These are phyloP conservation scores for Phaffia rhodozyma DNA, from an alignment of 1,284 basidiomycete species.

Conservation along the genomic window DNA sequence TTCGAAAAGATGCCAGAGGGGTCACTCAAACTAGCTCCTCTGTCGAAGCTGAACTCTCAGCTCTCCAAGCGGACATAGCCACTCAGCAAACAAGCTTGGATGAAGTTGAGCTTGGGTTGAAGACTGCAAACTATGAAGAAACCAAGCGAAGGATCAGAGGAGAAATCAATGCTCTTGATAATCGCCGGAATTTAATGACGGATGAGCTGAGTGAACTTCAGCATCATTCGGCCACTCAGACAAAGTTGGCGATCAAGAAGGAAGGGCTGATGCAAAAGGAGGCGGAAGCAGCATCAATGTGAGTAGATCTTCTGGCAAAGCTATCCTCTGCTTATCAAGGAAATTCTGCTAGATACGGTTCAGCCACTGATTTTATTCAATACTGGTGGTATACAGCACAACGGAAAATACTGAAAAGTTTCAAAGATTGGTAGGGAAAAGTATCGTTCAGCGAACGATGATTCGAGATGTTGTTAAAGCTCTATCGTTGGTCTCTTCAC, in stretches of 20 bases:
- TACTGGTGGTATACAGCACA: slow-evolving; percentile 39
- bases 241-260: slow-evolving; percentile 65
- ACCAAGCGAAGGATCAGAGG: slow-evolving; percentile 49
- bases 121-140: slow-evolving; percentile 54
- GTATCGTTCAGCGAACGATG: slow-evolving; percentile 51
- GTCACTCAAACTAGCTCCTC: slow-evolving; percentile 45
- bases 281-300: slow-evolving; percentile 46
- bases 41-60: slow-evolving; percentile 48
- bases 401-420: slow-evolving; percentile 51
- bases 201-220: slow-evolving; percentile 61
- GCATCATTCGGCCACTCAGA: slow-evolving; percentile 68
- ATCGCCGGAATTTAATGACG: slow-evolving; percentile 57
- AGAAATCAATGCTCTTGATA: slow-evolving; percentile 53
- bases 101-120: slow-evolving; percentile 48
- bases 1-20: slow-evolving; percentile 46
- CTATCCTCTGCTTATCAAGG: not conserved
- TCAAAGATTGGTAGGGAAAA: slow-evolving; percentile 49
- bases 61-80: slow-evolving; percentile 51
- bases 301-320: slow-evolving; percentile 42
- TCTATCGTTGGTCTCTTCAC: slow-evolving; percentile 40
- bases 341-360: too few species aligned
- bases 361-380: not conserved
- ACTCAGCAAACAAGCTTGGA: slow-evolving; percentile 51
- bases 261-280: slow-evolving; percentile 54
- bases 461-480: slow-evolving; percentile 56